phyloP scores from a whole-genome alignment of 331 rosid species.

The Phaseolus coccineus region DNA sequence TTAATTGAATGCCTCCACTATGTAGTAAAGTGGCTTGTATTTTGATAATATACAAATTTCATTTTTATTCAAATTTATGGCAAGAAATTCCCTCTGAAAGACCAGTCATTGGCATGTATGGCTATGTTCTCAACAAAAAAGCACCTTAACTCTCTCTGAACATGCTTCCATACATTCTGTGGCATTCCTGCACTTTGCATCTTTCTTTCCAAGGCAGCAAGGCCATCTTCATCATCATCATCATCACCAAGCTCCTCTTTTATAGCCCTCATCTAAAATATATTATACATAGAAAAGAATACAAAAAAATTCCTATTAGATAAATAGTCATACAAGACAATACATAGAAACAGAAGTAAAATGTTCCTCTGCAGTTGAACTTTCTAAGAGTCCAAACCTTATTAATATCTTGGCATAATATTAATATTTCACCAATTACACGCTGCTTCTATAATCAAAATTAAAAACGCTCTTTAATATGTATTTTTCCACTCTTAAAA shows the following conservation, averaged over 20 bases:
- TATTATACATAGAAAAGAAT: slow-evolving; percentile 38
- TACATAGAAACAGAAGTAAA: slow-evolving; percentile 12
- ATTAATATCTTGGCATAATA: slow-evolving; percentile 11
- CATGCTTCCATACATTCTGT: slow-evolving; percentile 93
- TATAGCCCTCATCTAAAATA: slow-evolving; percentile 91
- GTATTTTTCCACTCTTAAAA: slow-evolving; percentile 4
- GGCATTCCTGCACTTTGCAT: slow-evolving; percentile 99
- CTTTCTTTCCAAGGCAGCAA: slow-evolving; percentile 87
- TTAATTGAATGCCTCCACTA: slow-evolving; percentile 30
- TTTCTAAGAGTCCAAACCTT: slow-evolving; percentile 32
- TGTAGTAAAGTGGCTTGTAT: slow-evolving; percentile 16
- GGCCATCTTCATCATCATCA: slow-evolving; percentile 96
- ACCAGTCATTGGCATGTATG: slow-evolving; percentile 7
- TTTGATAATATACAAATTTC: slow-evolving; percentile 4
- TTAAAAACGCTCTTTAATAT: slow-evolving; percentile 1
- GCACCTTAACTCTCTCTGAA: slow-evolving; percentile 91
- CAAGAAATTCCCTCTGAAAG: not conserved
- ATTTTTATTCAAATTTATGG: not conserved
- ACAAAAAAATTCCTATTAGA: slow-evolving; percentile 38
- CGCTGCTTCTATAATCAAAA: slow-evolving; percentile 13
- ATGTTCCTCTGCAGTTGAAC: slow-evolving; percentile 23
- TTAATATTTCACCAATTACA: slow-evolving; percentile 33
- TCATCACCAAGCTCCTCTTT: slow-evolving; percentile 99
- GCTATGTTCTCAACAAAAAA: slow-evolving; percentile 36
- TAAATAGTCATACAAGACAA: not conserved